Conservation (phyloP, 805 yeast genomes). For the Saccharomycopsis sp. region DNA sequence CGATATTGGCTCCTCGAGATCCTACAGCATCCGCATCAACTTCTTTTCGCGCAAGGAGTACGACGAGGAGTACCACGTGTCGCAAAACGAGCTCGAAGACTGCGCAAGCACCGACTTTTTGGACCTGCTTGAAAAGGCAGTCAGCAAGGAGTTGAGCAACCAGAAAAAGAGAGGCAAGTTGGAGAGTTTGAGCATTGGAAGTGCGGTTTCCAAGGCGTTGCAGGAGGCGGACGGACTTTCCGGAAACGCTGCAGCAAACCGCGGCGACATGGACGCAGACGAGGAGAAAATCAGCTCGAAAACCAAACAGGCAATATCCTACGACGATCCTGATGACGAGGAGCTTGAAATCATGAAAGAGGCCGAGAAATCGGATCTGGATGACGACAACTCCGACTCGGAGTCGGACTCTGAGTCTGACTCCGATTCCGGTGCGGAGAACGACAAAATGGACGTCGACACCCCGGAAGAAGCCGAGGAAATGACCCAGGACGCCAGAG, state of each 20-base stretch:
- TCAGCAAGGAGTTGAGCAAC: constrained; percentile 74
- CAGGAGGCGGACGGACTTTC: constrained; percentile 34
- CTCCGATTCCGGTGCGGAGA: constrained; percentile 12
- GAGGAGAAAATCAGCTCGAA: constrained; percentile 56
- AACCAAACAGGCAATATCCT: constrained; percentile 81
- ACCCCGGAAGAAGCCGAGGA: constrained; percentile 23
- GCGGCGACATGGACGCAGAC: constrained; percentile 50
- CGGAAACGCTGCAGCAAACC: constrained; percentile 29
- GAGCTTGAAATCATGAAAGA: constrained; percentile 84
- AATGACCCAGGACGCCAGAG: constrained; percentile 59
- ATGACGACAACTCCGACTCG: constrained; percentile 37
- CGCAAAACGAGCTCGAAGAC: constrained; percentile 68
- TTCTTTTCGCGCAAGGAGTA: constrained; percentile 77
- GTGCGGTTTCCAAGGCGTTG: constrained; percentile 57
- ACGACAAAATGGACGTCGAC: constrained; percentile 28
- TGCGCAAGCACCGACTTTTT: constrained; percentile 64
- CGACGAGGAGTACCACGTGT: constrained; percentile 80
- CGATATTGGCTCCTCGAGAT: constrained; percentile 45
- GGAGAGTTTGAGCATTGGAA: constrained; percentile 50
- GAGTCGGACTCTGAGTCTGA: constrained; percentile 24
- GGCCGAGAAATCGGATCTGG: constrained; percentile 62
- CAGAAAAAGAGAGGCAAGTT: constrained; percentile 57
- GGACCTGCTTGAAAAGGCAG: constrained; percentile 59
- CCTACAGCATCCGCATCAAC: constrained; percentile 66
- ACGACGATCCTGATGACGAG: constrained; percentile 93